These are phyloP conservation scores for Xylaria arbuscula DNA, from an alignment of 2,329 filamentous ascomycete genomes.

Conservation along the genomic window DNA sequence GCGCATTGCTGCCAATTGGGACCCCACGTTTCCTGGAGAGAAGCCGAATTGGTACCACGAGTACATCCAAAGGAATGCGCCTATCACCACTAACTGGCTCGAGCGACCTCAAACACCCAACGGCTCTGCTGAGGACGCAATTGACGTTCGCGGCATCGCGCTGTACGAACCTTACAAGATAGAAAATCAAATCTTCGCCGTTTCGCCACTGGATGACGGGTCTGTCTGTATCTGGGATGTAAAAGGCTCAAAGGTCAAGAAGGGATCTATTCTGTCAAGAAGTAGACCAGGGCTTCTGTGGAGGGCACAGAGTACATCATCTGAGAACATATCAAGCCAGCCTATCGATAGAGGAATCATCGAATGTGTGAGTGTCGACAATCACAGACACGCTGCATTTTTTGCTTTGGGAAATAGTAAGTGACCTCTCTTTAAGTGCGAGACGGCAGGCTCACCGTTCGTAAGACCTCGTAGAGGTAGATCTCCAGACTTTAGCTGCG, in stretches of 20 bases:
- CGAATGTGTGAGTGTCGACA: slow-evolving; percentile 86
- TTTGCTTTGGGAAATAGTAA: slow-evolving; percentile 80
- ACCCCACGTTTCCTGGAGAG: slow-evolving; percentile 79
- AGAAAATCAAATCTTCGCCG: slow-evolving; percentile 66
- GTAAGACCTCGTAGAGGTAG: slow-evolving; percentile 78
- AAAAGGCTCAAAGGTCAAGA: slow-evolving; percentile 63
- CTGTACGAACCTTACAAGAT: slow-evolving; percentile 68
- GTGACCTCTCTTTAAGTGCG: slow-evolving; percentile 45
- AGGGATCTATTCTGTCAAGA: slow-evolving; percentile 72
- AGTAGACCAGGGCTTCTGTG: slow-evolving; percentile 76
- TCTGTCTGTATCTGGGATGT: slow-evolving; percentile 90
- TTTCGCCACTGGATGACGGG: slow-evolving; percentile 86
- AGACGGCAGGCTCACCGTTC: slow-evolving; percentile 33
- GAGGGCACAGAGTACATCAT: slow-evolving; percentile 33
- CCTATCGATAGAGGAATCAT: slow-evolving; percentile 68
- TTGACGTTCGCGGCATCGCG: slow-evolving; percentile 80
- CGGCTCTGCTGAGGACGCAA: slow-evolving; percentile 56
- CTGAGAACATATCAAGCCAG: slow-evolving; percentile 57
- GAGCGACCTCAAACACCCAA: slow-evolving; percentile 66
- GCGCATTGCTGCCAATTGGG: slow-evolving; percentile 81
- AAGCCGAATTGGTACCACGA: slow-evolving; percentile 86
- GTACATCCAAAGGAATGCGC: slow-evolving; percentile 83
- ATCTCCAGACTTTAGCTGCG: slow-evolving; percentile 77
- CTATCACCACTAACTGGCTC: slow-evolving; percentile 81
- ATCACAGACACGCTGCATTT: slow-evolving; percentile 73